phyloP scores from a whole-genome alignment of 2,329 filamentous ascomycete species.

The Didymella segeticola region DNA sequence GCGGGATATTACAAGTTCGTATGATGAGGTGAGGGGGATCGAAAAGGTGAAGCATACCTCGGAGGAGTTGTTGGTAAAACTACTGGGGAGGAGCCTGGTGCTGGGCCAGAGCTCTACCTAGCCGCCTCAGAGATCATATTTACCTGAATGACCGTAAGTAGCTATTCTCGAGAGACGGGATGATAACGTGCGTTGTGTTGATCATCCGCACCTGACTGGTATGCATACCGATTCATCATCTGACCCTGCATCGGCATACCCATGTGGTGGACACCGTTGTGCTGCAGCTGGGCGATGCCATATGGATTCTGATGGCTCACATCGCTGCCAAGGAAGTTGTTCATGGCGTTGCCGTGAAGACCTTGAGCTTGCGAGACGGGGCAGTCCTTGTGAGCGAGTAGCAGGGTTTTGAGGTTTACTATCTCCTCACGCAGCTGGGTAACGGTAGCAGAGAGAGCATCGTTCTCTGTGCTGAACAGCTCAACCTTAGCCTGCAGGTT shows the following conservation, averaged over 20 bases:
- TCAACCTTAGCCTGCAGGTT: slow-evolving; percentile 96
- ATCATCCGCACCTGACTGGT: slow-evolving; percentile 35
- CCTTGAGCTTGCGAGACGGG: slow-evolving; percentile 89
- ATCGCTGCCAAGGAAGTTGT: slow-evolving; percentile 56
- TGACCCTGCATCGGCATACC: slow-evolving; percentile 48
- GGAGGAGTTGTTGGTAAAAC: background rate
- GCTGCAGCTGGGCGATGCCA: slow-evolving; percentile 54
- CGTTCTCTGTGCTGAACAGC: slow-evolving; percentile 89
- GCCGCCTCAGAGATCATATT: slow-evolving; percentile 23
- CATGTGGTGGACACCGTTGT: slow-evolving; percentile 51
- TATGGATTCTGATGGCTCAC: slow-evolving; percentile 57
- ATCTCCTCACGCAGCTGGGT: slow-evolving; percentile 88
- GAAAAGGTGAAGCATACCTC: background rate
- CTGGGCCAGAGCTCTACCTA: background rate
- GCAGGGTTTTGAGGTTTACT: slow-evolving; percentile 89
- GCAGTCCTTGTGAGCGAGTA: slow-evolving; percentile 95
- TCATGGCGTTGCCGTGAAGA: slow-evolving; percentile 61
- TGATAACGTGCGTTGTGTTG: slow-evolving; percentile 38
- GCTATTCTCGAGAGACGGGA: slow-evolving; percentile 31
- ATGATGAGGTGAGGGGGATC: slow-evolving; percentile 21
- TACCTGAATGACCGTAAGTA: slow-evolving; percentile 42
- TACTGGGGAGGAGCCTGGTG: background rate
- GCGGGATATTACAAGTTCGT: slow-evolving; percentile 40
- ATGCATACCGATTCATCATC: slow-evolving; percentile 50
- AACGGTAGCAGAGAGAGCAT: slow-evolving; percentile 82